Conservation (phyloP, 2,329 filamentous ascomycete species). For the Trichoderma koningii region DNA sequence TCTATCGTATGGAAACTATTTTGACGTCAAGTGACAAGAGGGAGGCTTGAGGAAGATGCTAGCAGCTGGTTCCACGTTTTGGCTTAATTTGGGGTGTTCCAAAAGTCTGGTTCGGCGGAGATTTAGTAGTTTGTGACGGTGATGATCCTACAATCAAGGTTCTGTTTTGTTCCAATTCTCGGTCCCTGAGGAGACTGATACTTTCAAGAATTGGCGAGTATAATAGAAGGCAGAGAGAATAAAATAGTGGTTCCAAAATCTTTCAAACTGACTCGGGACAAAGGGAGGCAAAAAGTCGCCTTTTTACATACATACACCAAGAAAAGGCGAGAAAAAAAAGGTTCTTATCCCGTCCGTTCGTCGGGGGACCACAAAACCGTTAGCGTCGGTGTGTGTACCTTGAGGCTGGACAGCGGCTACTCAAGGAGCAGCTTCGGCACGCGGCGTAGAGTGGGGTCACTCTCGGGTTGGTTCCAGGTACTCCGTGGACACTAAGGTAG, state of each 20-base stretch:
- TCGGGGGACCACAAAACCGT: neutral
- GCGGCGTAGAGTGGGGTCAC: conserved; percentile 23
- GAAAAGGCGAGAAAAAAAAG: conserved; percentile 13
- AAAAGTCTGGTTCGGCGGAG: neutral
- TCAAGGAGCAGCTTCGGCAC: conserved; percentile 19
- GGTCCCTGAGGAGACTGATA: too few relatives aligned
- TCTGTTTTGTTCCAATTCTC: too few relatives aligned
- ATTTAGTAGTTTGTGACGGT: too few relatives aligned
- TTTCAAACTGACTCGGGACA: neutral
- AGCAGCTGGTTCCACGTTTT: neutral
- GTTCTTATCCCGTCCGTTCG: conserved; percentile 21
- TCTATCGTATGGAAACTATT: neutral
- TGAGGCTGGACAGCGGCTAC: conserved; percentile 21
- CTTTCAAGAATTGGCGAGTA: neutral
- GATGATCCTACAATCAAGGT: too few relatives aligned
- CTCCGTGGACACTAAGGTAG: neutral
- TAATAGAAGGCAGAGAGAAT: neutral
- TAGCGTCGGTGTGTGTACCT: neutral
- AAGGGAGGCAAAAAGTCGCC: neutral
- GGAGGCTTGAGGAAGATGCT: neutral
- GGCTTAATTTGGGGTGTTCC: neutral
- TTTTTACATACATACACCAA: neutral
- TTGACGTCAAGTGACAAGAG: neutral
- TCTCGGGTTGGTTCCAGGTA: conserved; percentile 1
- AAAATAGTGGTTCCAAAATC: neutral